These are phyloP conservation scores for Rubia peregrina DNA, from an alignment of 305 asterid species.

Conservation along the genomic window DNA sequence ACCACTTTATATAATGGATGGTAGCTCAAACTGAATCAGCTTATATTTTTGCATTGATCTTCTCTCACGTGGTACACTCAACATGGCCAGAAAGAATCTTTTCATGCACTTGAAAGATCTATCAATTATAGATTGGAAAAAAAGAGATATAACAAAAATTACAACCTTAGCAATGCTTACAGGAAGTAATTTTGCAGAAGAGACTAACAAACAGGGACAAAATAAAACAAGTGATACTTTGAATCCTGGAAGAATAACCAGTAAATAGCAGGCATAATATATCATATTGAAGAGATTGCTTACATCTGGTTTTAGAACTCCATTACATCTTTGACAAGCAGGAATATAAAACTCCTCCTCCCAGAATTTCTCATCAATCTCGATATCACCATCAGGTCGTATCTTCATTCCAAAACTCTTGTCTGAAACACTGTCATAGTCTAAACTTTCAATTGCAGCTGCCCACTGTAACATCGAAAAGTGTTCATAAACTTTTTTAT, in stretches of 20 bases:
- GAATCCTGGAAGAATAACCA: not conserved
- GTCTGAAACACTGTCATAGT: constrained; percentile 82
- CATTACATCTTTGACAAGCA: constrained; percentile 57
- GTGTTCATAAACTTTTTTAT: not conserved
- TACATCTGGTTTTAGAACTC: constrained; percentile 90
- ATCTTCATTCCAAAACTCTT: constrained; percentile 95
- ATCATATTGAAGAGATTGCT: constrained; percentile 18
- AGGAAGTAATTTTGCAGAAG: not conserved
- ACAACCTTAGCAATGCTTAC: not conserved
- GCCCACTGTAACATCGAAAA: constrained; percentile 70
- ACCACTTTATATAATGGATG: not conserved
- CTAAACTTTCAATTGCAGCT: constrained; percentile 84
- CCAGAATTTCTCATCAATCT: constrained; percentile 96
- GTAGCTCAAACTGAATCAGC: not conserved
- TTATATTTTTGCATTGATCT: not conserved
- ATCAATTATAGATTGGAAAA: not conserved
- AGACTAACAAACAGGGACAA: not conserved
- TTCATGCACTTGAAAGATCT: not conserved
- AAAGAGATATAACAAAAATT: not conserved
- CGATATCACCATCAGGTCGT: constrained; percentile 98
- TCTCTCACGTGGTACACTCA: not conserved
- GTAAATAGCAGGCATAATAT: not conserved
- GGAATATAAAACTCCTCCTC: constrained; percentile 88
- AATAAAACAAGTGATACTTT: no score
- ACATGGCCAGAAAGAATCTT: not conserved